phyloP scores from a whole-genome alignment of 352 stramenopile species.

The Albugo laibachii region DNA sequence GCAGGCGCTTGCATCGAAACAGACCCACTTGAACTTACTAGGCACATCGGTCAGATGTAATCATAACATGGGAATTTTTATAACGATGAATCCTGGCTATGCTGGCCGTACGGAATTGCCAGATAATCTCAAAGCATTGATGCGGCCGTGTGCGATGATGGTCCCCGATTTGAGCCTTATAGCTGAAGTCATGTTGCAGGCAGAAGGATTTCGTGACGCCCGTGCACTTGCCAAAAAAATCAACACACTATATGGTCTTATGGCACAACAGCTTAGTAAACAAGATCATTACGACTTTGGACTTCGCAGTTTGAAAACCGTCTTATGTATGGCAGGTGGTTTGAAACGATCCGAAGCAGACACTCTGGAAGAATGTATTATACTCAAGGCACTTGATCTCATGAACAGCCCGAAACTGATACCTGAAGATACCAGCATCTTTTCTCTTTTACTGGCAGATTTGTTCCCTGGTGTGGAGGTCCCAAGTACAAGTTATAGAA shows the following conservation, averaged over 20 bases:
- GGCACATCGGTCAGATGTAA: conserved; percentile 72
- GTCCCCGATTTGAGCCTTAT: conserved; percentile 70
- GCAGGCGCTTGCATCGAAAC: conserved; percentile 60
- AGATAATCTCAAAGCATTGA: conserved; percentile 72
- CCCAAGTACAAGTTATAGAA: conserved; percentile 80
- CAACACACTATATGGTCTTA: conserved; percentile 67
- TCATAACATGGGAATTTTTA: conserved; percentile 83
- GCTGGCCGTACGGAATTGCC: conserved; percentile 77
- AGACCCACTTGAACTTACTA: conserved; percentile 65
- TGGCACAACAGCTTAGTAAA: conserved; percentile 77
- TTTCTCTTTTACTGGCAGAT: conserved; percentile 76
- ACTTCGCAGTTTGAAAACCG: conserved; percentile 57
- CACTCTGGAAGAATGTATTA: conserved; percentile 88
- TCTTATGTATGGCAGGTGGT: conserved; percentile 68
- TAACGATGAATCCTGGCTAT: conserved; percentile 87
- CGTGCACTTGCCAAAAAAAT: conserved; percentile 72
- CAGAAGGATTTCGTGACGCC: conserved; percentile 65
- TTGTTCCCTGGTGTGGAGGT: conserved; percentile 80
- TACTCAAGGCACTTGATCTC: conserved; percentile 89
- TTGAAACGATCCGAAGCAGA: conserved; percentile 91
- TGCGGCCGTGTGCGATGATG: conserved; percentile 80
- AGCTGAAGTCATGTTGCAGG: conserved; percentile 74
- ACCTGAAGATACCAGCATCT: conserved; percentile 82
- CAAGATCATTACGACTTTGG: conserved; percentile 81
- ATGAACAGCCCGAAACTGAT: conserved; percentile 94